These are phyloP conservation scores for Aspergillus transmontanensis DNA, from an alignment of 2,329 filamentous ascomycete genomes.

Conservation along the genomic window DNA sequence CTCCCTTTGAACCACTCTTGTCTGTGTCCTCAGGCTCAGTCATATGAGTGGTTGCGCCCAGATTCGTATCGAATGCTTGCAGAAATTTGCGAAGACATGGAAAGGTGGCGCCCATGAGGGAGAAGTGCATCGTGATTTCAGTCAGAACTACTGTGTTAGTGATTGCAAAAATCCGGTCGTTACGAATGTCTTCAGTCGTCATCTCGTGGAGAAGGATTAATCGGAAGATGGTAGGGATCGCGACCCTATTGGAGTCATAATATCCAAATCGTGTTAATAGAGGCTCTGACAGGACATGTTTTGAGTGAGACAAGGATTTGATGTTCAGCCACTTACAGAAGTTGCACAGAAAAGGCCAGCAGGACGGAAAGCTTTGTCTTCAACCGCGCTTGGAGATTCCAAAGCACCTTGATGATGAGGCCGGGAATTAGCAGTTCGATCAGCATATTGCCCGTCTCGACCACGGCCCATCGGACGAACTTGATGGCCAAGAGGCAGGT, in stretches of 20 bases:
- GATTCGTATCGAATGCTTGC: slow-evolving; percentile 1
- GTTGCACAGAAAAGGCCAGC: neutral
- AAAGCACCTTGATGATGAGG: neutral
- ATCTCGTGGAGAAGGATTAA: neutral
- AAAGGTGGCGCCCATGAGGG: slow-evolving; percentile 3
- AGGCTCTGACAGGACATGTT: no score
- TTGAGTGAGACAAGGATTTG: no score
- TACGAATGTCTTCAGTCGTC: neutral
- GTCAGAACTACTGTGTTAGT: neutral
- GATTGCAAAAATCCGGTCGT: neutral
- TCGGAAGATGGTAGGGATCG: neutral
- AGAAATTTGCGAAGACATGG: slow-evolving; percentile 5
- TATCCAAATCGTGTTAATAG: no score
- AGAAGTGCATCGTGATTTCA: slow-evolving; percentile 6
- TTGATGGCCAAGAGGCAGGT: neutral
- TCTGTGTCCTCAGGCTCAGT: neutral
- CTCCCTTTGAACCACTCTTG: neutral
- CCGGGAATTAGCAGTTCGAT: slow-evolving; percentile 1
- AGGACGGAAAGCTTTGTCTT: neutral
- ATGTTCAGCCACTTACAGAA: neutral
- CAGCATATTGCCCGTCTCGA: neutral
- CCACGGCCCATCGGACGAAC: neutral
- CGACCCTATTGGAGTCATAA: neutral
- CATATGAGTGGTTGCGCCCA: slow-evolving; percentile 1
- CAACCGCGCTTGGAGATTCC: neutral